Percentiles rank a stretch among this genome's conserved stretches.
Evolutionary conservation across 768 basidiomycete genomes (phyloP).

Genomic region (Hypsizygus marmoreus): DNA sequence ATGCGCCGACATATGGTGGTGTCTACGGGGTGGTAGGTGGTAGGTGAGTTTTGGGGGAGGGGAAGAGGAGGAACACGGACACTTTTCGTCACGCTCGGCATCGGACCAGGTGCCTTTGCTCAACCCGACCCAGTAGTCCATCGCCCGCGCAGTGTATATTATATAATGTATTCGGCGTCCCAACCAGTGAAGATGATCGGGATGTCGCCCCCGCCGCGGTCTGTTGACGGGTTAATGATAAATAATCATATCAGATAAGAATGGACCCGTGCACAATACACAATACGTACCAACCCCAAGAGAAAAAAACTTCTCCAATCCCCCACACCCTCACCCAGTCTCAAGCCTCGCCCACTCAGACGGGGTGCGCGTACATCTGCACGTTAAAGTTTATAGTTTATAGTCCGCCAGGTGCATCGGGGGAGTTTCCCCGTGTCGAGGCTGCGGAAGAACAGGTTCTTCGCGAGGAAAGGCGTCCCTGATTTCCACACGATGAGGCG

Average conservation of each 20-base stretch:
- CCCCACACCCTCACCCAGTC: conserved; percentile 1
- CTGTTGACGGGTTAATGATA: no score
- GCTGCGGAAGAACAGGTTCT: conserved; percentile 22
- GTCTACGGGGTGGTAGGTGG: conserved; percentile 13
- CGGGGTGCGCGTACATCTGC: conserved; percentile 22
- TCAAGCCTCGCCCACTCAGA: conserved; percentile 17
- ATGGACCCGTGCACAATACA: not conserved
- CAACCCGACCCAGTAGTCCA: conserved; percentile 27
- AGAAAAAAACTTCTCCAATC: not conserved
- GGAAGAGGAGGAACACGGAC: conserved; percentile 6
- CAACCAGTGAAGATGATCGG: conserved; percentile 23
- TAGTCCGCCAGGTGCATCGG: conserved; percentile 23
- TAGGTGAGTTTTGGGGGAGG: not conserved
- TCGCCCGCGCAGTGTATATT: conserved; percentile 18
- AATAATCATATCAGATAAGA: no score
- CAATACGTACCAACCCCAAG: not conserved
- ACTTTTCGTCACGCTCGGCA: conserved; percentile 15
- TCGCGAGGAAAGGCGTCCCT: conserved; percentile 14
- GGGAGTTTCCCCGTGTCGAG: conserved; percentile 24
- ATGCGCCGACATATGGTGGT: not conserved
- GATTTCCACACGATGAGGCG: conserved; percentile 22
- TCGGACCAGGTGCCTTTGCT: conserved; percentile 20
- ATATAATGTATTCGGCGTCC: conserved; percentile 16
- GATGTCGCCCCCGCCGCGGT: conserved; percentile 26
- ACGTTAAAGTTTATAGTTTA: no score